Conservation (phyloP, 1,139 yeast genomes). For the Debaryomycetaceae sp. region DNA sequence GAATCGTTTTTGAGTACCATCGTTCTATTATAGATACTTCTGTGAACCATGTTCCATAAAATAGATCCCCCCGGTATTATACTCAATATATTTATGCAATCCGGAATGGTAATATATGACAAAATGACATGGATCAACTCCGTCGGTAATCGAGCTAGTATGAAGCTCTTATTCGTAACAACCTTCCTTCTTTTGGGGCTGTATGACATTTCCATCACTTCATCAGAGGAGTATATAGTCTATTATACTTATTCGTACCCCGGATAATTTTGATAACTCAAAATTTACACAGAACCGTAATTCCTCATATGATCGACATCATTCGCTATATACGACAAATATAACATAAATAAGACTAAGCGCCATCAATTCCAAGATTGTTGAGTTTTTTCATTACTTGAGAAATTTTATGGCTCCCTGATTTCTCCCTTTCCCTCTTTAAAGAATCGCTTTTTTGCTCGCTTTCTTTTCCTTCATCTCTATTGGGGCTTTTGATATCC, state of each 20-base stretch:
- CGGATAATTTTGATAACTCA: background rate
- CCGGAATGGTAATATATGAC: constrained; percentile 11
- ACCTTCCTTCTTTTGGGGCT: background rate
- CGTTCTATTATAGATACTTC: constrained; percentile 12
- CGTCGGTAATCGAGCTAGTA: constrained; percentile 9
- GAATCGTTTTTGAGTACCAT: constrained; percentile 3
- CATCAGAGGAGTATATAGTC: background rate
- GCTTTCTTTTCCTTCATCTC: background rate
- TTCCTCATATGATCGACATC: background rate
- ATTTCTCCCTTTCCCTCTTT: background rate
- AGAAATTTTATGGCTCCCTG: background rate
- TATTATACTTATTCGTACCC: background rate
- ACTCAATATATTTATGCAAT: constrained; percentile 9
- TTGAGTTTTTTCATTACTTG: background rate
- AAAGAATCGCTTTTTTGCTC: background rate
- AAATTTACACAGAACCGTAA: background rate
- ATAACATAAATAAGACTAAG: background rate
- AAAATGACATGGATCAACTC: constrained; percentile 12
- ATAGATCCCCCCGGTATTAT: constrained; percentile 2
- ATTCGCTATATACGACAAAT: background rate
- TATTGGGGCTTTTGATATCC: constrained; percentile 8
- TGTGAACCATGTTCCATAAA: constrained; percentile 4
- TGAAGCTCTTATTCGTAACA: background rate
- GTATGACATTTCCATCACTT: background rate
- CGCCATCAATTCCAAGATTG: background rate